Evolutionary conservation across 164 flowering plant genomes (phyloP).

Genomic region (Akebia trifoliata): DNA sequence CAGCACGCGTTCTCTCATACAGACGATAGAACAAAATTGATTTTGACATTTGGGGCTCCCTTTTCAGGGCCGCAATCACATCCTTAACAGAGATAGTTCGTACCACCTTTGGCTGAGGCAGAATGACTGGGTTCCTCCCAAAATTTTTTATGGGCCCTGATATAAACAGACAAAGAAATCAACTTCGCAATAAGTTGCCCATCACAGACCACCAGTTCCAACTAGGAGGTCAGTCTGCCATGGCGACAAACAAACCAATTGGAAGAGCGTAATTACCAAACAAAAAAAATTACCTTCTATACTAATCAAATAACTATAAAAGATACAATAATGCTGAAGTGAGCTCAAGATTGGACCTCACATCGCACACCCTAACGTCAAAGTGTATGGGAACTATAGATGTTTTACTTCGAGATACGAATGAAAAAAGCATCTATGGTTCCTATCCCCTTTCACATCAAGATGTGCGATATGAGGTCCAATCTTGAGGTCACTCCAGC

Average conservation of each 20-base stretch:
- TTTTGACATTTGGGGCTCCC: slow-evolving; percentile 81
- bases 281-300: no score
- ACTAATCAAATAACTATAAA: background rate
- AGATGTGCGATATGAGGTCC: no score
- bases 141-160: slow-evolving; percentile 46
- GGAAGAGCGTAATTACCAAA: background rate
- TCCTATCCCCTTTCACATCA: no score
- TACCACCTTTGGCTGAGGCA: slow-evolving; percentile 33
- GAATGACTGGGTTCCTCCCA: slow-evolving; percentile 40
- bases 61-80: slow-evolving; percentile 68
- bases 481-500: no score
- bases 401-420: no score
- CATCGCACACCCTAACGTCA: no score
- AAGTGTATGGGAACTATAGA: no score
- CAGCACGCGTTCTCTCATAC: slow-evolving; percentile 39
- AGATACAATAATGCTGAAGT: no score
- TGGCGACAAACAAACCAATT: background rate
- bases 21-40: slow-evolving; percentile 61
- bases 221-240: background rate
- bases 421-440: no score
- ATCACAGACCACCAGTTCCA: background rate
- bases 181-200: background rate
- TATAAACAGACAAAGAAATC: background rate
- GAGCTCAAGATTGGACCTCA: no score
- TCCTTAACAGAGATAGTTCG: slow-evolving; percentile 63